Percentiles rank a stretch among this genome's conserved stretches.
phyloP scores from a whole-genome alignment of 345 rosid genomes.

The Citrus medica region DNA sequence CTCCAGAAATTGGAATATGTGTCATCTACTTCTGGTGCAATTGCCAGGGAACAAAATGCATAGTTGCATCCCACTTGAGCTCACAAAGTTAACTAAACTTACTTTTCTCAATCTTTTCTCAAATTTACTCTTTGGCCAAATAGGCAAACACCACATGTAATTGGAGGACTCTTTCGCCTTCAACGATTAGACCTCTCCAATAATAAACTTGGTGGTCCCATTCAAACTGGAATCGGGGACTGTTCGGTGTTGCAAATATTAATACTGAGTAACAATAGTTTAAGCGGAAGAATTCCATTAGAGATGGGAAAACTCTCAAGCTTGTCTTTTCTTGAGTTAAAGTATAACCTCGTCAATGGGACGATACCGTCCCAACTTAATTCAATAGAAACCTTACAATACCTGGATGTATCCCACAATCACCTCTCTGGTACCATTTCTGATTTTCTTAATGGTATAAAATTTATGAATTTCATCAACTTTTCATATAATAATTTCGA shows the following conservation, averaged over 20 bases:
- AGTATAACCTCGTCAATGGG: neutral
- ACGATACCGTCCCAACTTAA: neutral
- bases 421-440: neutral
- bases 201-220: too few relatives aligned
- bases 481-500: neutral
- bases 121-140: neutral
- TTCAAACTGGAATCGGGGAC: neutral
- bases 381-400: neutral
- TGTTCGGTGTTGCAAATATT: neutral
- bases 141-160: neutral
- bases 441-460: neutral
- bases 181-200: too few relatives aligned
- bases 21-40: too few relatives aligned
- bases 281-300: neutral
- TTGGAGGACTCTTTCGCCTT: neutral
- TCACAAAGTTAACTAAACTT: neutral
- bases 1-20: too few relatives aligned
- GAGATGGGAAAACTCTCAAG: neutral
- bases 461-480: neutral
- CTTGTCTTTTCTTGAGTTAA: too few relatives aligned
- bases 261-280: too few relatives aligned
- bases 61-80: too few relatives aligned
- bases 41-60: neutral
- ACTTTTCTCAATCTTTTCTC: neutral
- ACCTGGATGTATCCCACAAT: neutral